A percentile compares a stretch with the other conserved stretches of the same genome.
Conservation (phyloP, 305 asterid species). For the Solanum hybrid region DNA sequence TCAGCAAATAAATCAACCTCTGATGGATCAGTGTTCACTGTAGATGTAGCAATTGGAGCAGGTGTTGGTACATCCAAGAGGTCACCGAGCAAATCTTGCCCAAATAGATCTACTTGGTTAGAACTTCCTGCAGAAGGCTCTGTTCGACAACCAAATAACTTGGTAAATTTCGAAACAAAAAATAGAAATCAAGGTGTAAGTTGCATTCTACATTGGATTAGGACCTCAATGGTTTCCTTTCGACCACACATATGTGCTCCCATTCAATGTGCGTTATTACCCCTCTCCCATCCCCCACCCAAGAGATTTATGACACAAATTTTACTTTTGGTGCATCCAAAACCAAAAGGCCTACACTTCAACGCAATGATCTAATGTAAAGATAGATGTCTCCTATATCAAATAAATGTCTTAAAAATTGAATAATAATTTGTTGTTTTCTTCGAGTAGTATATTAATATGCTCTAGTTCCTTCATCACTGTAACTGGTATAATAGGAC, state of each 20-base stretch:
- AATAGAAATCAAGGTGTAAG: neutral
- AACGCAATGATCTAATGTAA: neutral
- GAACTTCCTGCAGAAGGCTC: conserved; percentile 59
- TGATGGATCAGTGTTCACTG: conserved; percentile 31
- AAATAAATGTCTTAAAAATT: neutral
- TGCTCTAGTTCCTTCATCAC: neutral
- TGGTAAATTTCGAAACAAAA: neutral
- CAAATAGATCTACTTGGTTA: conserved; percentile 72
- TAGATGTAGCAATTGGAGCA: conserved; percentile 31
- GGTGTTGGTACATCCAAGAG: conserved; percentile 60
- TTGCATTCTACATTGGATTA: neutral
- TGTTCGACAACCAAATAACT: conserved; percentile 21
- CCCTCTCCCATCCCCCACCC: neutral
- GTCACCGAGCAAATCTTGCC: conserved; percentile 63
- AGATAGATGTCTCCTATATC: neutral
- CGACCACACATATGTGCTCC: neutral
- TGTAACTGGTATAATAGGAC: neutral
- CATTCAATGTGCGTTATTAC: neutral
- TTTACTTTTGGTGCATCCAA: neutral
- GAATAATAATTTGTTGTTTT: neutral
- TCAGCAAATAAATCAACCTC: conserved; percentile 94
- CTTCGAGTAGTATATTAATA: neutral
- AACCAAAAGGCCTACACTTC: neutral
- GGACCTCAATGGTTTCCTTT: neutral
- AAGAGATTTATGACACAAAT: neutral